phyloP scores from a whole-genome alignment of 495 filamentous ascomycete genomes.

The Aspergillus cavernicola region DNA sequence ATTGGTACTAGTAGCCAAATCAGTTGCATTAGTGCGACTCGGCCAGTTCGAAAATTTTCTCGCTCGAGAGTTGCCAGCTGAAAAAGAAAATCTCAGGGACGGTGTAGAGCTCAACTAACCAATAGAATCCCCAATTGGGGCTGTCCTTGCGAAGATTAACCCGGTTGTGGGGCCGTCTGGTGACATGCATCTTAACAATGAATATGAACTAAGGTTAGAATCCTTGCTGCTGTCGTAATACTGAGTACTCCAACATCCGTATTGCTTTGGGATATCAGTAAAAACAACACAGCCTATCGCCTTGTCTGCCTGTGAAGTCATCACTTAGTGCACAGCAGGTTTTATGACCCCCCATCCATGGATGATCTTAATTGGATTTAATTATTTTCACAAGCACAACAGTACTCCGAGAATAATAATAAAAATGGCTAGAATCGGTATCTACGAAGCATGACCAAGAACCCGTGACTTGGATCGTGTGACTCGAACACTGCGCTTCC shows the following conservation, averaged over 20 bases:
- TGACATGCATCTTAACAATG: conserved; percentile 16
- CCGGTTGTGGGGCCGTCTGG: conserved; percentile 21
- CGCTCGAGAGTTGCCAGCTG: not conserved
- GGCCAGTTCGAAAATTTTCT: conserved; percentile 21
- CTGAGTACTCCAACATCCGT: not conserved
- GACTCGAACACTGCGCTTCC: conserved; percentile 3
- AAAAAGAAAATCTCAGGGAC: not conserved
- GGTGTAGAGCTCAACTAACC: not conserved
- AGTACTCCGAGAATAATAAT: too few relatives aligned
- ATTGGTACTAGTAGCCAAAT: conserved; percentile 21
- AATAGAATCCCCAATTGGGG: conserved; percentile 4
- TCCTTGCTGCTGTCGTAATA: conserved; percentile 20
- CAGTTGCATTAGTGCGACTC: conserved; percentile 44
- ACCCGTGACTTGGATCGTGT: conserved; percentile 20
- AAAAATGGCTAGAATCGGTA: too few relatives aligned
- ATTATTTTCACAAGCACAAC: not conserved
- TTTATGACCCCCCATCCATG: not conserved
- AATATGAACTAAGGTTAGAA: conserved; percentile 2
- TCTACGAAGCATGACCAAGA: not conserved
- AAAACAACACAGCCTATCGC: not conserved
- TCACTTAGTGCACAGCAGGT: not conserved
- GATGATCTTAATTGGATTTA: not conserved
- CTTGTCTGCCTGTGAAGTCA: not conserved
- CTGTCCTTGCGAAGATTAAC: conserved; percentile 11
- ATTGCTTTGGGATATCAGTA: not conserved